Conservation (phyloP, 1,284 basidiomycete species). For the Irpex sp. region DNA sequence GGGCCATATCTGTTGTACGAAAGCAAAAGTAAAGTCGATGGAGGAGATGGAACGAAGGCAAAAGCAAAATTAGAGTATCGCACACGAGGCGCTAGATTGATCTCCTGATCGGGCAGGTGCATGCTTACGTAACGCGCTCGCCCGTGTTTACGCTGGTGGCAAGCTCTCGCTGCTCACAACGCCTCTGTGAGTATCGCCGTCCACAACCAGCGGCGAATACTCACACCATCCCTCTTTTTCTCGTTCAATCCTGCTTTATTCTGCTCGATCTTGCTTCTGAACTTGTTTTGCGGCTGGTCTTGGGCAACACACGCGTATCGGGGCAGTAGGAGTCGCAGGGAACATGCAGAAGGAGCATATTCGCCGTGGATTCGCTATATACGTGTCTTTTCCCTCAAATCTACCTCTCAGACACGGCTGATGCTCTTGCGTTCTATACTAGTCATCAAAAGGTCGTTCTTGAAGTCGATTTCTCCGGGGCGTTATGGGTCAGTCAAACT, state of each 20-base stretch:
- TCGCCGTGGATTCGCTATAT: constrained; percentile 82
- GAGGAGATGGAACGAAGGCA: not conserved
- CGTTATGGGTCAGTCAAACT: constrained; percentile 56
- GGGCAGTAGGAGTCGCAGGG: constrained; percentile 8
- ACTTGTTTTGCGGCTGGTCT: constrained; percentile 5
- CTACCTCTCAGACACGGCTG: constrained; percentile 31
- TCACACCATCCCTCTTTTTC: not conserved
- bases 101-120: constrained; percentile 1
- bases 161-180: constrained; percentile 12
- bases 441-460: constrained; percentile 91
- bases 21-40: not conserved
- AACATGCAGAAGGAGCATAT: constrained; percentile 68
- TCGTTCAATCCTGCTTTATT: not conserved
- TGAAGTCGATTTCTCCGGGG: constrained; percentile 83
- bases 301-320: constrained; percentile 10
- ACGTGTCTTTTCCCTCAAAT: constrained; percentile 44
- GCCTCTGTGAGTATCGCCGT: constrained; percentile 10
- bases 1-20: constrained; percentile 42
- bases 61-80: constrained; percentile 3
- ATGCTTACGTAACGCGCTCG: constrained; percentile 13
- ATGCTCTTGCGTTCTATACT: constrained; percentile 61
- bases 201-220: constrained; percentile 4
- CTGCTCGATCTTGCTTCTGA: not conserved
- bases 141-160: constrained; percentile 11
- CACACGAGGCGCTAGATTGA: not conserved